Base-by-base conservation (phyloP, 345 rosid species). In the Hibiscus syriacus region DNA sequence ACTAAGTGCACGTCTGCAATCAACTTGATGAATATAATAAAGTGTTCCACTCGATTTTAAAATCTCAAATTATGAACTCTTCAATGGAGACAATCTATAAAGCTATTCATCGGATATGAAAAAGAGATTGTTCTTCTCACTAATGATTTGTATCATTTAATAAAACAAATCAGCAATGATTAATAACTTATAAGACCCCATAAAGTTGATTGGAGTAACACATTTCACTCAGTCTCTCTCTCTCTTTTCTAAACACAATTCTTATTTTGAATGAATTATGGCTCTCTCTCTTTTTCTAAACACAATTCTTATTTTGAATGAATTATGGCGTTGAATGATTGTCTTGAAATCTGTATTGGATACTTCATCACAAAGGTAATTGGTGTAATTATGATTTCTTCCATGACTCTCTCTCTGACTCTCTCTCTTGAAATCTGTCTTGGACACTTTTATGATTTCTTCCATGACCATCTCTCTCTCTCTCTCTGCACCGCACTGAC, bases 11-110 rank as follows among this genome's bases (percentile, higher is more conserved):
- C 53, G 23, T 48, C 53, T 66, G 59, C 8, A 36, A 53, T 13
- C 49, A 53, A 34, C 22, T 22, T 34, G 56, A 19, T 64, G 39
- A 60, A 38, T 38, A 20, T 20, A 23, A 62, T 23, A 39, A 39
- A 39, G 66, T 34, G 22, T 23, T 62, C 20, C 14, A 41, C 52
- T 62, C 13, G 67, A 8, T 23, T 62, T 27, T 63, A 50, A 53
- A 66, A 61, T 71, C 56, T 67, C 57, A 32, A 73, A 23, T 59
- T 43, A 8, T 70, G 74, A 78, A 43, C 59, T 68, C 76, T 19
- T 64, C 64, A n/a, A 41, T 74, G 80, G 78, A 65, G 77, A 74
- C 78, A 72, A 50, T 9, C 13, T 9, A 48, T n/a, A 30, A 60
- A 56, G 75, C 72, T 63, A 74, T 76, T 62, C 38, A 62, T 61